Evolutionary conservation across 2,329 filamentous ascomycete species (phyloP), one percentile per base, ranked within the genome.

Genomic region (Blastomyces silverae): DNA sequence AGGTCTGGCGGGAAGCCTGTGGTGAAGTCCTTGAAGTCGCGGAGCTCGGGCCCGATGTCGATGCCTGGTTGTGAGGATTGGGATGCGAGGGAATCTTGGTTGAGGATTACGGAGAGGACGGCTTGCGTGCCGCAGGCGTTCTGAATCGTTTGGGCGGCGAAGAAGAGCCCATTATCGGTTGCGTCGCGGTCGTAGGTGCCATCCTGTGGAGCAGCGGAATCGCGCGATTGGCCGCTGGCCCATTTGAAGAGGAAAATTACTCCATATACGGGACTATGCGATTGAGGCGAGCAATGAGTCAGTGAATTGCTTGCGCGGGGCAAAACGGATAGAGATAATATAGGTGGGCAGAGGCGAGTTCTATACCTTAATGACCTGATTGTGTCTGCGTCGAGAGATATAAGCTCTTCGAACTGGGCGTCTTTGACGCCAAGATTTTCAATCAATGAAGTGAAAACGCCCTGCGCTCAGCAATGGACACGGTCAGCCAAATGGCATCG

Each of bases 191-290:
- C 92, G 77, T 91, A 96, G 44, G 80, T 82, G 67, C 94, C 94
- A 76, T 97, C 92, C 69, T 87, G 84, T 0, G 92, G 92, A 64
- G 85, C 82, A 53, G 83, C 78, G 50, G 85, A 80, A 82, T 88
- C 67, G 87, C 92, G 61, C 86, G 90, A 79, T 90, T 71, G 71
- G 65, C 76, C 75, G 61, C 74, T 74, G 60, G 77, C 76, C 74
- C 76, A 99, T 80, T 97, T 97, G 87, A 99, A 99, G 76, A 99
- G 90, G 79, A 99, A 99, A 74, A 99, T 97, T 70, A 99, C 91
- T 73, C 94, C 94, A 80, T 96, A 95, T 63, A 96, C 83, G 22
- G 90, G 89, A 71, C 89, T 87, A 67, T 64, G 22, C 25, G 42
- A 6, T 44, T 28, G 55, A 20, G 28, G 62, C 46, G 65, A 20